Base-by-base conservation (phyloP, 2,329 filamentous ascomycete species). In the Xylaria sp. region DNA sequence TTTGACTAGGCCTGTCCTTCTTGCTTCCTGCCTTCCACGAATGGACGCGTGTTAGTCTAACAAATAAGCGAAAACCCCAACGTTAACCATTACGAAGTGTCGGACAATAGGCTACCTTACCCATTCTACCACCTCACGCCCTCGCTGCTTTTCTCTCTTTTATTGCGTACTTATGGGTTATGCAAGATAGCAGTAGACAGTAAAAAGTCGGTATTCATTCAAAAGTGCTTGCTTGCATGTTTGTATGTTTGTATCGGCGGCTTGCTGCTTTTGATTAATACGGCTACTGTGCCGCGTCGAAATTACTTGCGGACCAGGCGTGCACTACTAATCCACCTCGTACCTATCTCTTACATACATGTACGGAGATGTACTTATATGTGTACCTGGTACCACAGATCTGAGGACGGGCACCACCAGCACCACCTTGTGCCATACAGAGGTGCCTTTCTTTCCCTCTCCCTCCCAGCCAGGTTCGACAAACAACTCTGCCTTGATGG, bases 391-490 rank as follows among this genome's bases (percentile, higher is more conserved):
- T 59, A 65, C 62, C 12, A 59, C 44, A 54, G 16, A 47, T 27
- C 51, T 35, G 10, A 35, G 32, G 32, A 35, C 32, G 6, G 27
- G 51, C 16, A 44, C 40, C 12, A 42, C 40, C 40, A 47, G 27
- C 55, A 61, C 50, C 48, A 66, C 57, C 63, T 69, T 48, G 61
- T 65, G 54, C 59, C 57, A 58, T 70, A 23, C 4, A 18, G 18
- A 18, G 40, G 65, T 63, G 50, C 50, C 47, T 51, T 63, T 70
- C 50, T 35, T 51, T 63, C 68, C 60, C 68, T 60, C 51, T 64
- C 47, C 48, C 29, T 62, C 62, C 60, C 50, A 59, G 55, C 63
- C 51, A 55, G 44, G 37, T 62, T 48, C 35, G 60, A 64, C 55
- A 10, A 69, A 50, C 54, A 59, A 53, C 54, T 25, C 58, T 18